Percentiles rank a stretch among this genome's conserved stretches.
phyloP scores from a whole-genome alignment of 495 filamentous ascomycete genomes.

The Umbilicaria muhlenbergii region DNA sequence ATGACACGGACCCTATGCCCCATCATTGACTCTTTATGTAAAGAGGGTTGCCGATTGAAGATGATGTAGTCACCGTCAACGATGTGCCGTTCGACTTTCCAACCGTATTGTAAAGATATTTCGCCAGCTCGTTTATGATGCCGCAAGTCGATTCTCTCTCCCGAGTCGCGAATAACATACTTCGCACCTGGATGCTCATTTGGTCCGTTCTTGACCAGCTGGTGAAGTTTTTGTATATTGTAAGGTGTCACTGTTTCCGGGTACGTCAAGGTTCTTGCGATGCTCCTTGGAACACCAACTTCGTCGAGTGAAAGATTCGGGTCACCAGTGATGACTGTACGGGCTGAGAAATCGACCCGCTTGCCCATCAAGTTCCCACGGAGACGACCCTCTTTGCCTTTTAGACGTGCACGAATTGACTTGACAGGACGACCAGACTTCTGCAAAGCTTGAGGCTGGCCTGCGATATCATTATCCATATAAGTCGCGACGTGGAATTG shows the following conservation, averaged over 20 bases:
- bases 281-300: slow-evolving; percentile 84
- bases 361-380: slow-evolving; percentile 99
- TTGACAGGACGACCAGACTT: slow-evolving; percentile 95
- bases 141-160: slow-evolving; percentile 83
- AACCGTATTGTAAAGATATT: slow-evolving; percentile 80
- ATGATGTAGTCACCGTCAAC: slow-evolving; percentile 94
- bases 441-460: slow-evolving; percentile 86
- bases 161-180: slow-evolving; percentile 84
- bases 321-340: slow-evolving; percentile 98
- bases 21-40: slow-evolving; percentile 99
- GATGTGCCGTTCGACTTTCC: slow-evolving; percentile 95
- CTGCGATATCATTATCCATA: slow-evolving; percentile 99
- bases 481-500: slow-evolving; percentile 98
- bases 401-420: slow-evolving; percentile 85
- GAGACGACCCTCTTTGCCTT: slow-evolving; percentile 95
- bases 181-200: slow-evolving; percentile 89
- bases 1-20: slow-evolving; percentile 93
- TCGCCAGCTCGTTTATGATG: slow-evolving; percentile 74
- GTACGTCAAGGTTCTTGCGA: slow-evolving; percentile 81
- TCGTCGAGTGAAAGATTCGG: slow-evolving; percentile 91
- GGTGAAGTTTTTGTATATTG: slow-evolving; percentile 85
- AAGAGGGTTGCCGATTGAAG: slow-evolving; percentile 96
- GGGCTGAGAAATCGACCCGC: slow-evolving; percentile 97
- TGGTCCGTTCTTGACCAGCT: slow-evolving; percentile 80
- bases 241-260: slow-evolving; percentile 95